A percentile compares a stretch with the other conserved stretches of the same genome.
Evolutionary conservation across 441 rosid genomes (phyloP).

Genomic region (Eutrema salsugineum): DNA sequence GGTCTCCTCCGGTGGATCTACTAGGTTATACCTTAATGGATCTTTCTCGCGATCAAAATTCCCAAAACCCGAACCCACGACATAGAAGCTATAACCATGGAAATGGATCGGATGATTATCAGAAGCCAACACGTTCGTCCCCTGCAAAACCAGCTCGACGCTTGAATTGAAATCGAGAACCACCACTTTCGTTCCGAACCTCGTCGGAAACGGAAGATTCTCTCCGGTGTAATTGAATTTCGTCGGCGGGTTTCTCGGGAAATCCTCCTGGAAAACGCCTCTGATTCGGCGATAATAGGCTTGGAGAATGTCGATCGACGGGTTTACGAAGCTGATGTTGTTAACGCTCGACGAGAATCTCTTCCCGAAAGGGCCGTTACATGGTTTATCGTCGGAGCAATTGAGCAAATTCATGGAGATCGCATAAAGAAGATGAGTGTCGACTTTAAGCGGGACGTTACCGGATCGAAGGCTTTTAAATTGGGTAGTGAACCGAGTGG

Average conservation of each 20-base stretch:
- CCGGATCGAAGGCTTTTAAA: conserved; percentile 12
- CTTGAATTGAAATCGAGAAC: conserved; percentile 35
- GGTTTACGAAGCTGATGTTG: conserved; percentile 33
- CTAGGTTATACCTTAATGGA: conserved; percentile 30
- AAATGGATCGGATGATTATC: conserved; percentile 49
- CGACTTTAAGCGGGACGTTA: conserved; percentile 34
- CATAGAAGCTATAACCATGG: conserved; percentile 36
- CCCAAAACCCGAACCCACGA: conserved; percentile 36
- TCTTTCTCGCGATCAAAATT: conserved; percentile 26
- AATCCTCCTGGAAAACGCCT: conserved; percentile 37
- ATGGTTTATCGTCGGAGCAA: conserved; percentile 2
- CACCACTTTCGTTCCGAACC: conserved; percentile 31
- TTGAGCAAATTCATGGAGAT: conserved; percentile 26
- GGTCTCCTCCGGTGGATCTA: conserved; percentile 43
- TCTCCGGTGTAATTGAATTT: conserved; percentile 35
- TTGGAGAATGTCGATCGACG: conserved; percentile 26
- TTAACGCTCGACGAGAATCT: conserved; percentile 36
- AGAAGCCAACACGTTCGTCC: conserved; percentile 32
- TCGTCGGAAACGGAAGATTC: conserved; percentile 21
- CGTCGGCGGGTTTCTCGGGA: conserved; percentile 34
- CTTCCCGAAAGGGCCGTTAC: conserved; percentile 17
- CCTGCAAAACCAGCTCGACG: conserved; percentile 43
- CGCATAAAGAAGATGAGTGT: conserved; percentile 24
- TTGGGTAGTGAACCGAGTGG: conserved; percentile 18
- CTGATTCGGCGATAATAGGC: conserved; percentile 29